A percentile compares a stretch with the other conserved stretches of the same genome.
These are phyloP conservation scores for Nitzschia palea DNA, from an alignment of 108 stramenopile species.

Conservation along the genomic window DNA sequence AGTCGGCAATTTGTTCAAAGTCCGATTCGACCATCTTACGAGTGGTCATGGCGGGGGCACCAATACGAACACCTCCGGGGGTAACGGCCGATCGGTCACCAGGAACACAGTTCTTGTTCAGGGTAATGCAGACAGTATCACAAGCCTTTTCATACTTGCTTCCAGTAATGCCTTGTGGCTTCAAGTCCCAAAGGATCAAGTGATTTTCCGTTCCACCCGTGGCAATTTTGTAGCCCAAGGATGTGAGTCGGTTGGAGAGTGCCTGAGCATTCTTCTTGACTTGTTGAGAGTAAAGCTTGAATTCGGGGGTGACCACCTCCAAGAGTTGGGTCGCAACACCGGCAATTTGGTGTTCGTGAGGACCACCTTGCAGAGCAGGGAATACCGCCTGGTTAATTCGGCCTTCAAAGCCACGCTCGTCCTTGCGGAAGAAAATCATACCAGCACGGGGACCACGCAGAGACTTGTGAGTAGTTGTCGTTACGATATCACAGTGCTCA, in stretches of 20 bases:
- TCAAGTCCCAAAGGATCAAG: constrained; percentile 98
- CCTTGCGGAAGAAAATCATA: constrained; percentile 99
- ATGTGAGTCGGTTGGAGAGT: constrained; percentile 79
- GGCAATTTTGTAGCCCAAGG: constrained; percentile 92
- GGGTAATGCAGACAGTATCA: constrained; percentile 96
- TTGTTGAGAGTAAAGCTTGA: constrained; percentile 93
- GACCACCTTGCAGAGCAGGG: constrained; percentile 99
- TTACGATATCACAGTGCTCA: constrained; percentile 96
- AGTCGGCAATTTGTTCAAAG: constrained; percentile 94
- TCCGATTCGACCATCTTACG: constrained; percentile 91
- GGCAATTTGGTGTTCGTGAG: constrained; percentile 99
- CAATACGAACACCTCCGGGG: constrained; percentile 98
- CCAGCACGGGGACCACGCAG: constrained; percentile 99
- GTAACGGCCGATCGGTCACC: constrained; percentile 98
- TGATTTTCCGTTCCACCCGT: constrained; percentile 99
- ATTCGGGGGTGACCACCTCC: constrained; percentile 95
- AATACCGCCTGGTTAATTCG: constrained; percentile 99
- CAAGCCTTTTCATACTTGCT: constrained; percentile 99
- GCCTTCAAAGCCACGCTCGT: constrained; percentile 94
- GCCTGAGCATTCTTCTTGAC: constrained; percentile 95
- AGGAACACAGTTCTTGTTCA: constrained; percentile 99
- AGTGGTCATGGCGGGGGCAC: constrained; percentile 92
- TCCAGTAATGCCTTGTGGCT: constrained; percentile 94
- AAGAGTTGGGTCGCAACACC: constrained; percentile 98
- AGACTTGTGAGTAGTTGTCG: constrained; percentile 99